Evolutionary conservation across 352 stramenopile genomes (phyloP), one percentile per base, ranked within the genome.

Genomic region (Globisporangium spinosum): DNA sequence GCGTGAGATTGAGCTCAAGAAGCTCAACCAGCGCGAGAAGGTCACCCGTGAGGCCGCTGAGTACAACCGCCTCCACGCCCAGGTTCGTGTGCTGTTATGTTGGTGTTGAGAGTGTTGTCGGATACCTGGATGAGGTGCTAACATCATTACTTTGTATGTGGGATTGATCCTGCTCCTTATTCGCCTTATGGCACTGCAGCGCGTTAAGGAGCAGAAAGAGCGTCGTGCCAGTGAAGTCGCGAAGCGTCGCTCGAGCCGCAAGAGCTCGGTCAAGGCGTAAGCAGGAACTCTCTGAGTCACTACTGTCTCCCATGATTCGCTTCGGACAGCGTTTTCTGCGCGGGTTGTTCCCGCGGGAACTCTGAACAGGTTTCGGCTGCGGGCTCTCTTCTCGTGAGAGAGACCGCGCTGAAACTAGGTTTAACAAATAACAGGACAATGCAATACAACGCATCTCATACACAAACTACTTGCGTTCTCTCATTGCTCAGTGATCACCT

Each of bases 161-260:
- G 73, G 47, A 75, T 72, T 61, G 66, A 56, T 66, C 79, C 86
- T 96, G 89, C 89, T 96, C 89, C 89, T 96, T 94, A 90, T 91
- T 89, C 89, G 87, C 89, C 89, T 91, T 93, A 92, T 94, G 89
- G 89, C 89, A 96, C 96, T 98, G 77, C 94, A 99, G 91, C 89
- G 97, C 84, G 84, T 98, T 81, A 98, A 98, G 80, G 97, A 99
- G 87, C 91, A 98, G 86, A 98, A 98, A 89, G 97, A 99, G 82
- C 93, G 95, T 80, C 89, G 96, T 89, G 92, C 96, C 80, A 99
- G 94, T 75, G 93, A 98, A 73, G 96, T 99, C 77, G 97, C 93
- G 77, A 99, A 99, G 95, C 95, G 97, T 86, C 91, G 97, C 82
- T 98, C 93, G 81, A 98, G 96, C 76, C 95, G 97, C 82, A 91